phyloP scores from a whole-genome alignment of 371 early-diverging fungal species.

The Blakeslea trispora region DNA sequence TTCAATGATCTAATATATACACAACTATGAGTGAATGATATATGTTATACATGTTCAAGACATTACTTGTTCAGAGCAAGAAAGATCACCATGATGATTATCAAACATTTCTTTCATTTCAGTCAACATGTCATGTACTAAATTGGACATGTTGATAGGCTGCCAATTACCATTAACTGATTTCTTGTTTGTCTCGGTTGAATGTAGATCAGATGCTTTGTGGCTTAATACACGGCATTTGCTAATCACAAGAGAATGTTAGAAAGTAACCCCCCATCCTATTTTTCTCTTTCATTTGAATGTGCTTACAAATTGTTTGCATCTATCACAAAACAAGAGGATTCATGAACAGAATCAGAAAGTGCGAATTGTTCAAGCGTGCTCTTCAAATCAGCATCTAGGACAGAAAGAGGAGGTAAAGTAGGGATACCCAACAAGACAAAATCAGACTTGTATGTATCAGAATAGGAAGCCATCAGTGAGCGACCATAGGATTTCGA shows the following conservation, averaged over 20 bases:
- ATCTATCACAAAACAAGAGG: slow-evolving; percentile 60
- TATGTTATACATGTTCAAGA: neutral
- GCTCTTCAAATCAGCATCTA: slow-evolving; percentile 57
- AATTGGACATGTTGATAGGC: slow-evolving; percentile 25
- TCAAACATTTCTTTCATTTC: slow-evolving; percentile 31
- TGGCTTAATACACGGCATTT: slow-evolving; percentile 42
- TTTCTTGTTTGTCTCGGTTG: slow-evolving; percentile 2
- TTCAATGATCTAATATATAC: slow-evolving; percentile 1
- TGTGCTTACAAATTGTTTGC: slow-evolving; percentile 54
- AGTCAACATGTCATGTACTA: slow-evolving; percentile 31
- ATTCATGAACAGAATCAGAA: slow-evolving; percentile 43
- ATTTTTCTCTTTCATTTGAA: no score
- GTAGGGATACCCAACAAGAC: slow-evolving; percentile 64
- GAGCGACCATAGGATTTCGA: slow-evolving; percentile 70
- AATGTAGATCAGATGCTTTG: slow-evolving; percentile 15
- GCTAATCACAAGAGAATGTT: slow-evolving; percentile 9
- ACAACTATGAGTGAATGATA: no score
- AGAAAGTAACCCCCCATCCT: neutral
- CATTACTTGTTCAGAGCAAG: slow-evolving; percentile 37
- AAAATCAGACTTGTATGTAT: slow-evolving; percentile 62
- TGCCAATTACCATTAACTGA: slow-evolving; percentile 23
- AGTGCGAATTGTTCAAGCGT: slow-evolving; percentile 47
- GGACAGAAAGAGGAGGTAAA: slow-evolving; percentile 46
- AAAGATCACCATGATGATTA: slow-evolving; percentile 14
- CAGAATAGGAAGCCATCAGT: slow-evolving; percentile 61